phyloP scores from a whole-genome alignment of 2,329 filamentous ascomycete species.

The Fusarium udum region DNA sequence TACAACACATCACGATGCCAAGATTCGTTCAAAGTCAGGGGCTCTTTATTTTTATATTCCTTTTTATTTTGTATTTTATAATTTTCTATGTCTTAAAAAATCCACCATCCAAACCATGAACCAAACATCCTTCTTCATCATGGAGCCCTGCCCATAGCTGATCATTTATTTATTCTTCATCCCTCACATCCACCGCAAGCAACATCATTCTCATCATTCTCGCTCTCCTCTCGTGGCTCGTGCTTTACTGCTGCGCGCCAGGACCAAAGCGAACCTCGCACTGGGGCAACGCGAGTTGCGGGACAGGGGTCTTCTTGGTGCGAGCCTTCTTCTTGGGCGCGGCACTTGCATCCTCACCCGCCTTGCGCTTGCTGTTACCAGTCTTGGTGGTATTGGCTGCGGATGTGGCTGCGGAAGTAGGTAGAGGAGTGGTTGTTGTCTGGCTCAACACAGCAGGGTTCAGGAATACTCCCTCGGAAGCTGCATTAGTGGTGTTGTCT shows the following conservation, averaged over 20 bases:
- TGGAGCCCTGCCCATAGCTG: background rate
- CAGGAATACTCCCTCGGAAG: background rate
- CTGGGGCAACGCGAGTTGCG: background rate
- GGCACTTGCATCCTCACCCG: background rate
- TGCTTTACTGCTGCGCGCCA: background rate
- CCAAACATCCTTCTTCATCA: background rate
- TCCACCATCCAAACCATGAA: background rate
- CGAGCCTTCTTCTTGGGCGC: slow-evolving; percentile 7
- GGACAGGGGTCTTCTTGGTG: background rate
- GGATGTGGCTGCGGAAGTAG: background rate
- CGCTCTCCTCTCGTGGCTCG: background rate
- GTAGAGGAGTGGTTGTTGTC: background rate
- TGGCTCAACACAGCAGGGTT: background rate
- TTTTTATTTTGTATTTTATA: background rate
- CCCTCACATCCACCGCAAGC: background rate
- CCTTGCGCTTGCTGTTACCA: slow-evolving; percentile 14
- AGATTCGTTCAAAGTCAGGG: background rate
- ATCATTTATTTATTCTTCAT: background rate
- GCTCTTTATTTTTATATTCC: background rate
- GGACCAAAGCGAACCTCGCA: background rate
- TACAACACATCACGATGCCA: background rate
- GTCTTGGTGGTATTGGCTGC: background rate
- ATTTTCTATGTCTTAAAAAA: background rate
- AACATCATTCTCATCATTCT: background rate
- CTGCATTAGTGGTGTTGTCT: background rate